Percentiles rank a stretch among this genome's conserved stretches.
Conservation (phyloP, 2,329 filamentous ascomycete species). For the Aspergillus fructus region DNA sequence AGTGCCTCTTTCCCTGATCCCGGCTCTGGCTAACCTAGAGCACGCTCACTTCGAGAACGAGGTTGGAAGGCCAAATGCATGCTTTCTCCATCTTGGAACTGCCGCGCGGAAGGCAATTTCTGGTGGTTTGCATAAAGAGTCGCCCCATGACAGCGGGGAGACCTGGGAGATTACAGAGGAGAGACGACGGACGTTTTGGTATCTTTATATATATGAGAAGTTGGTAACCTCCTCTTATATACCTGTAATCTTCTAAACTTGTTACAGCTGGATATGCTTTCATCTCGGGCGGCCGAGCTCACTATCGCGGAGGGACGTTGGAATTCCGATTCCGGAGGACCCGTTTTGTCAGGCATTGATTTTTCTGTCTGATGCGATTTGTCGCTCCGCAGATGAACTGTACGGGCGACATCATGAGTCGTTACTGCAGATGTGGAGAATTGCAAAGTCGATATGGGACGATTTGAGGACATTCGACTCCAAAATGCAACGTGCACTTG, state of each 20-base stretch:
- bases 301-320: slow-evolving; percentile 37
- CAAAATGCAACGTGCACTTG: slow-evolving; percentile 28
- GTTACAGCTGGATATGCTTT: slow-evolving; percentile 44
- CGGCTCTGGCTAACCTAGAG: slow-evolving; percentile 11
- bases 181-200: slow-evolving; percentile 41
- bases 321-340: slow-evolving; percentile 40
- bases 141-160: slow-evolving; percentile 31
- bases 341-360: slow-evolving; percentile 38
- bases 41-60: slow-evolving; percentile 48
- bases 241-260: not conserved
- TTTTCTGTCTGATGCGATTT: slow-evolving; percentile 40
- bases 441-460: slow-evolving; percentile 32
- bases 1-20: slow-evolving; percentile 22
- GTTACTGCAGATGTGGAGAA: slow-evolving; percentile 37
- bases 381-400: slow-evolving; percentile 43
- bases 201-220: slow-evolving; percentile 47
- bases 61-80: slow-evolving; percentile 45
- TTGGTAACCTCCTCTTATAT: slow-evolving; percentile 19
- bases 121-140: slow-evolving; percentile 46
- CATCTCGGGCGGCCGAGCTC: slow-evolving; percentile 45
- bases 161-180: slow-evolving; percentile 36
- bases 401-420: slow-evolving; percentile 44
- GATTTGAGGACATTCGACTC: slow-evolving; percentile 30
- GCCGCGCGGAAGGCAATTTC: slow-evolving; percentile 46
- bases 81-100: slow-evolving; percentile 42